Base-by-base conservation (phyloP, 1,139 yeast genomes). In the Pichia norvegensis region DNA sequence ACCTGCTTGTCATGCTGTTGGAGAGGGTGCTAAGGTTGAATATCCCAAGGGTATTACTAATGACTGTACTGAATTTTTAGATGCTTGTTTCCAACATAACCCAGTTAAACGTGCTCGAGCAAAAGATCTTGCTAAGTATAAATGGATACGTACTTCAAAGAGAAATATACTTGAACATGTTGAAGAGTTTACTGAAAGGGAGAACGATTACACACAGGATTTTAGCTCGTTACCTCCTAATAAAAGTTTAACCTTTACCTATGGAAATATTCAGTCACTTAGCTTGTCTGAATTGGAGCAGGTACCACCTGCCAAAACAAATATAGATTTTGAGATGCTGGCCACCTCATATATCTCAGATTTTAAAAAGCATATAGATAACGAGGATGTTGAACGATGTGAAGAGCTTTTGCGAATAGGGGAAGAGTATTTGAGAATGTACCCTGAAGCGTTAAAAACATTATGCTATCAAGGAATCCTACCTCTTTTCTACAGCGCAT, bases 1-100 rank as follows among this genome's bases (percentile, higher is more conserved):
- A 80, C 86, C 95, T 1, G 90, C 96, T 0, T 72, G 92, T 53
- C 95, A 86, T 67, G 95, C 97, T 0, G 87, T 90, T 46, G 97
- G 94, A 2, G 81, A 87, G 17, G 95, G 88, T 49, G 82, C 79
- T 10, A 79, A 78, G 53, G 92, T 95, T 2, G 87, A 90, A 0
- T 65, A 86, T 20, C 97, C 97, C 0, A 72, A 39, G 1, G 45
- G 48, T 70, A 37, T 74, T 69, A 33, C 66, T 78, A 8, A 73
- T 86, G 2, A 68, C 73, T 1, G 57, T 63, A 35, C 80, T 76
- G 70, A 73, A 45, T 88, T 84, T 54, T 85, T 92, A 56, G 65
- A 88, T 16, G 78, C 76, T 48, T 92, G 97, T 61, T 87, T 90
- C 54, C 88, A 84, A 55, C 82, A 81, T 57, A 82, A 81, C 54